Evolutionary conservation across 441 rosid genomes (phyloP), one percentile per base, ranked within the genome.

Genomic region (Populus hybrid): DNA sequence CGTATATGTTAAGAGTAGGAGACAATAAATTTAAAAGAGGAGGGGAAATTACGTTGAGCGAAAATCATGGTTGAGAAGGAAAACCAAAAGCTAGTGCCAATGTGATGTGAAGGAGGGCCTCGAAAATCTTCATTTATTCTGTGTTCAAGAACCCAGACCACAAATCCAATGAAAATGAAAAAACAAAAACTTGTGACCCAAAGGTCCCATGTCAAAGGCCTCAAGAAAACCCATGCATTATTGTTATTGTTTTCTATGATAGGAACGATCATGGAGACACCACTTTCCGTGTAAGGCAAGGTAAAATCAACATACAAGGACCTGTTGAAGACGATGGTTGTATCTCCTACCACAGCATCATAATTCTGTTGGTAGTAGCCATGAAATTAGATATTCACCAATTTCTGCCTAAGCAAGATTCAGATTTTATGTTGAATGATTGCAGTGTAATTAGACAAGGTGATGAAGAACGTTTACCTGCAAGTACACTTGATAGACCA

Each of bases 21-120:
- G 20, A 7, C 23, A 2, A 31, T 18, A 20, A 56, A 9, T 26
- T 28, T 26, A 26, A 59, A 53, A 23, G 20, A 14, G 64, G 10
- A 3, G 69, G 6, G 65, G 40, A 71, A 69, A 36, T 64, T 90
- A 91, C 97, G 45, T 20, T 91, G 93, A 0, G 90, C 91, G 24
- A 91, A 91, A 45, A 86, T 7, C 63, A 56, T 56, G 21, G 23
- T 56, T 56, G 63, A 56, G 63, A 56, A 56, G 23, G 63, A 56
- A 71, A 91, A 92, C 95, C 91, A 87, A 69, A 88, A 33, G 80
- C 90, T 88, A 0, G 95, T 91, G 76, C 92, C 90, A n/a, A 73
- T 78, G 83, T 93, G 94, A 56, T 84, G 73, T 0, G 21, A 61
- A 16, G 68, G 61, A 1, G 90, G 87, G 67, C 96, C 97, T 3